Percentiles rank a stretch among this genome's conserved stretches.
phyloP scores from a whole-genome alignment of 495 filamentous ascomycete genomes.

The Annulohypoxylon stygium region DNA sequence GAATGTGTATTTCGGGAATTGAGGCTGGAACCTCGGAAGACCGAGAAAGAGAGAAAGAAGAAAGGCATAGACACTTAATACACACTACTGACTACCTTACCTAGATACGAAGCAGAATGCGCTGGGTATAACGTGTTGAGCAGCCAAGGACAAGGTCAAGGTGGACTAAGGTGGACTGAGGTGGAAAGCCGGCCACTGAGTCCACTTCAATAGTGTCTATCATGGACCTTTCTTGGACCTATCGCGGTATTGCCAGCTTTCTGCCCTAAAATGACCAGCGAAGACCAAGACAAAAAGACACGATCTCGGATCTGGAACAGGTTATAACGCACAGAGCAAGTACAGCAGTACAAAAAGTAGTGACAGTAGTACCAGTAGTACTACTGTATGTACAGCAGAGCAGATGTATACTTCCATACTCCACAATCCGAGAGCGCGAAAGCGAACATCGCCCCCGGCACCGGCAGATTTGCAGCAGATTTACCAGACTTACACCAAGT shows the following conservation, averaged over 20 bases:
- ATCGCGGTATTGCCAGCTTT: constrained; percentile 18
- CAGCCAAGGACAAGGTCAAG: constrained; percentile 17
- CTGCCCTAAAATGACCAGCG: constrained; percentile 6
- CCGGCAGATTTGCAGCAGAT: constrained; percentile 24
- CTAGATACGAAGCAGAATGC: neutral
- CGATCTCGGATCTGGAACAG: constrained; percentile 45
- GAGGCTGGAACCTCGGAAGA: constrained; percentile 34
- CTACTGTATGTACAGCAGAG: neutral
- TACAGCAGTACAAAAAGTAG: neutral
- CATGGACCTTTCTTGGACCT: constrained; percentile 23
- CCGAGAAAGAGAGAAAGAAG: constrained; percentile 23
- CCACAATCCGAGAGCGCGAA: constrained; percentile 38
- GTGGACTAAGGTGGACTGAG: constrained; percentile 16
- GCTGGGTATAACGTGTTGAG: constrained; percentile 17
- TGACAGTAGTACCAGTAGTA: neutral
- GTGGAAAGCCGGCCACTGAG: constrained; percentile 18
- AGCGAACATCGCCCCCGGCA: constrained; percentile 6
- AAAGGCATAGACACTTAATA: neutral
- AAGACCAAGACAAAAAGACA: constrained; percentile 24
- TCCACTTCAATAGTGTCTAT: constrained; percentile 35
- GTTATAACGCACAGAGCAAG: constrained; percentile 5
- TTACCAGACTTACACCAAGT: constrained; percentile 26
- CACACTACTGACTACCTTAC: neutral
- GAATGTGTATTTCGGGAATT: constrained; percentile 17
- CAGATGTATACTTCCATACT: neutral